Percentiles rank a stretch among this genome's conserved stretches.
These are phyloP conservation scores for Trichoderma gamsii DNA, from an alignment of 495 filamentous ascomycete genomes.

Conservation along the genomic window DNA sequence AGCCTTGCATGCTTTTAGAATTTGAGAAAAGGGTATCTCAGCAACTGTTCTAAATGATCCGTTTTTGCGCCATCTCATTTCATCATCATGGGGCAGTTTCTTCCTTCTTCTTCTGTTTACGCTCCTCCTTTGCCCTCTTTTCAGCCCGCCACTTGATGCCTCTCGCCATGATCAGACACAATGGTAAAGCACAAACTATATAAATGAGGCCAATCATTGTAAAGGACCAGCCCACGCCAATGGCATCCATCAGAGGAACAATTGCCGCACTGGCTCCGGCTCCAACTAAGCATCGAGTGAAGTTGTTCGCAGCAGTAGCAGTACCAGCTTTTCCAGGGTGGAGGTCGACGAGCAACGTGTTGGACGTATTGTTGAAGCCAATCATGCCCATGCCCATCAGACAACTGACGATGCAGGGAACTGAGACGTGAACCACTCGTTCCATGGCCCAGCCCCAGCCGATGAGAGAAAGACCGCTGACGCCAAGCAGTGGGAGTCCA, in stretches of 20 bases:
- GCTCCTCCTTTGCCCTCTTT: conserved; percentile 15
- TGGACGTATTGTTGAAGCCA: conserved; percentile 42
- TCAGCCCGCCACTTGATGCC: conserved; percentile 35
- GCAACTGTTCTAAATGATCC: not conserved
- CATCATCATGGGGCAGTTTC: not conserved
- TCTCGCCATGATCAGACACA: conserved; percentile 38
- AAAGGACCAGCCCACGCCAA: conserved; percentile 66
- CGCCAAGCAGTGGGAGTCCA: conserved; percentile 41
- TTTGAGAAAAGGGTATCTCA: not conserved
- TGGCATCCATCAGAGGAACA: conserved; percentile 56
- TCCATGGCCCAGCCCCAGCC: conserved; percentile 56
- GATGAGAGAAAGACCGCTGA: conserved; percentile 35
- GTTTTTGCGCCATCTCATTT: not conserved
- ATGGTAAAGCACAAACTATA: conserved; percentile 44
- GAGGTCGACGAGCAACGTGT: conserved; percentile 60
- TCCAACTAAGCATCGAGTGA: conserved; percentile 61
- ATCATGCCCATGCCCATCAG: conserved; percentile 45
- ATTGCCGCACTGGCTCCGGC: conserved; percentile 61
- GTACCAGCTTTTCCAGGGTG: conserved; percentile 55
- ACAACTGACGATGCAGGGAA: conserved; percentile 51
- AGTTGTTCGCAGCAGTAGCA: conserved; percentile 65
- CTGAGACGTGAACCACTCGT: conserved; percentile 34
- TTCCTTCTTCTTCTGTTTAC: conserved; percentile 4
- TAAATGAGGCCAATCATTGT: conserved; percentile 57
- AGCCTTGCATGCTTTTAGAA: not conserved